A percentile compares a stretch with the other conserved stretches of the same genome.
These are phyloP conservation scores for Mycena metata DNA, from an alignment of 768 basidiomycete species.

Conservation along the genomic window DNA sequence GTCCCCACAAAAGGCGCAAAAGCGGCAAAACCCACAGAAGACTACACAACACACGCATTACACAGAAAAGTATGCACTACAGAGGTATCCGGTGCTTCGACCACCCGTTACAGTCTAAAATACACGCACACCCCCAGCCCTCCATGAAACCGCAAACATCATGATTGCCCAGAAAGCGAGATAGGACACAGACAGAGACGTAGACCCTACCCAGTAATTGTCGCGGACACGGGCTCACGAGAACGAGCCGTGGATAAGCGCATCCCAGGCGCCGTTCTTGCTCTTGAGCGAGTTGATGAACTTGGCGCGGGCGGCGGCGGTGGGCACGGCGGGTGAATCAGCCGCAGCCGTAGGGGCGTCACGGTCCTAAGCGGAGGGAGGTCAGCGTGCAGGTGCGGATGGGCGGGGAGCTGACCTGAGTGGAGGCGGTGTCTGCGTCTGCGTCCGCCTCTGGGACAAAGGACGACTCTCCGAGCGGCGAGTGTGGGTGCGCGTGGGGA, in stretches of 20 bases:
- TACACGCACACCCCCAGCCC: constrained; percentile 15
- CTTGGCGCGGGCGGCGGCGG: constrained; percentile 48
- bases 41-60: constrained; percentile 4
- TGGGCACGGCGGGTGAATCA: constrained; percentile 37
- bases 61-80: background rate
- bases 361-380: constrained; percentile 31
- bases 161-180: constrained; percentile 22
- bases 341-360: constrained; percentile 35
- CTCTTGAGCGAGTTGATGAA: constrained; percentile 70
- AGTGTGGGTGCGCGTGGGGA: constrained; percentile 23
- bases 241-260: constrained; percentile 75
- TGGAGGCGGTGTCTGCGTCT: background rate
- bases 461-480: constrained; percentile 19
- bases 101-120: constrained; percentile 14
- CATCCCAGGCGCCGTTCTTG: constrained; percentile 74
- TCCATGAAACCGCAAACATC: constrained; percentile 12
- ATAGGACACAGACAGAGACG: constrained; percentile 9
- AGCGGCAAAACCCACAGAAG: too few species aligned
- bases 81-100: constrained; percentile 10
- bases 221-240: constrained; percentile 48
- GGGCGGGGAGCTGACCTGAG: constrained; percentile 24
- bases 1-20: too few species aligned
- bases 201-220: constrained; percentile 10
- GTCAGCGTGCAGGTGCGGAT: constrained; percentile 20
- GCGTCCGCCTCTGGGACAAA: background rate